Base-by-base conservation (phyloP, 768 basidiomycete genomes). In the Lentinula raphanica region DNA sequence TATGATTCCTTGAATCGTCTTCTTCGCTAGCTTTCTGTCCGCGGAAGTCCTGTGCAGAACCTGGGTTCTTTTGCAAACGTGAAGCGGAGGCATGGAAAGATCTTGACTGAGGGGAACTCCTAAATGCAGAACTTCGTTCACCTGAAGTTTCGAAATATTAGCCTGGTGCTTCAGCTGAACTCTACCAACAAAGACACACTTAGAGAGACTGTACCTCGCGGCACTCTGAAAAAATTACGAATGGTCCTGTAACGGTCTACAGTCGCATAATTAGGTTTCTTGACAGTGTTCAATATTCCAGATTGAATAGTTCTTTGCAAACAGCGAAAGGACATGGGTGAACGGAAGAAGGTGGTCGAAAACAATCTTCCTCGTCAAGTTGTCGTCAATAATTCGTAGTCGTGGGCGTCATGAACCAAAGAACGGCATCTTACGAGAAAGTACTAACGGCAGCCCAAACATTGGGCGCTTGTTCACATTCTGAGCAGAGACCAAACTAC, bases 221-320 rank as follows among this genome's bases (percentile, higher is more conserved):
- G 72, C 17, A 65, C 64, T 36, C 66, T 75, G 73, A 88, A 87
- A 69, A 87, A 87, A 54, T 68, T 72, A 45, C 84, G 74, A 56
- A 88, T 87, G 51, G 75, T 67, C 39, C 65, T 75, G 68, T 88
- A 88, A 51, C 86, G 82, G 54, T 56, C 54, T 17, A 32, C 40
- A 1, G 44, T 25, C 12, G 54, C 54, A 32, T 56, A 56, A 11
- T 45, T 29, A 23, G 42, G 42, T 6, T 39, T 23, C 23, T 6
- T 15, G 19, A 53, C 5, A 23, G 53, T 9, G n/a, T 12, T 3
- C 7, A 9, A 21, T 39, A 15, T 27, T 40, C 25, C 25, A 21
- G 23, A 11, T 12, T 44, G 5, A 40, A 42, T n/a, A 29, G 27
- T 29, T 35, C 23, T 56, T 19, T 44, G 5, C 21, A 56, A 2